A percentile compares a stretch with the other conserved stretches of the same genome.
Conservation (phyloP, 148 eudicot genomes). For the Spergularia bocconei region DNA sequence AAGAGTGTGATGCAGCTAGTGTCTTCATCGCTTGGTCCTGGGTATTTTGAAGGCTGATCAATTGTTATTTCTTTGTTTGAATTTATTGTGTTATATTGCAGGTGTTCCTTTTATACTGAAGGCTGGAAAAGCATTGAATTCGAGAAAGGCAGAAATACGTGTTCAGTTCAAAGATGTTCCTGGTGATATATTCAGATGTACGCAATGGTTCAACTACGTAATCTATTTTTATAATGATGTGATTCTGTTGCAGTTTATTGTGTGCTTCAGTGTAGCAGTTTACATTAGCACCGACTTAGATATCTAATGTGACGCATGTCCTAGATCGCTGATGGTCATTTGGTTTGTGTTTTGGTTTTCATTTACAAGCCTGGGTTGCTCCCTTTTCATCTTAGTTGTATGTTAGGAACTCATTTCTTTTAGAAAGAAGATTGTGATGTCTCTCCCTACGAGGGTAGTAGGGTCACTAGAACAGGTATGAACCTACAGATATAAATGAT, state of each 20-base stretch:
- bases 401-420: too few species aligned
- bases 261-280: not conserved
- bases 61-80: constrained; percentile 11
- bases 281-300: not conserved
- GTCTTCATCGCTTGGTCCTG: not conserved
- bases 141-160: constrained; percentile 93
- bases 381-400: too few species aligned
- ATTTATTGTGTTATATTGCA: constrained; percentile 32
- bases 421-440: too few species aligned
- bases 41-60: constrained; percentile 7
- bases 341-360: too few species aligned
- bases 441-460: too few species aligned
- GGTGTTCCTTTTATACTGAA: constrained; percentile 96
- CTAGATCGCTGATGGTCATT: too few species aligned
- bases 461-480: too few species aligned
- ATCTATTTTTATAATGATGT: constrained; percentile 12
- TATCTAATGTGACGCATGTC: not conserved
- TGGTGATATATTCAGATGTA: constrained; percentile 93
- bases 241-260: not conserved
- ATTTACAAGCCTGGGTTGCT: too few species aligned
- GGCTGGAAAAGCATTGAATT: constrained; percentile 89
- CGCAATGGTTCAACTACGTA: not conserved
- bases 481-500: too few species aligned
- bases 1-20: not conserved
- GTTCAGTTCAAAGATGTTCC: constrained; percentile 96